phyloP scores from a whole-genome alignment of 495 filamentous ascomycete species.

The Neurospora tetraspora region DNA sequence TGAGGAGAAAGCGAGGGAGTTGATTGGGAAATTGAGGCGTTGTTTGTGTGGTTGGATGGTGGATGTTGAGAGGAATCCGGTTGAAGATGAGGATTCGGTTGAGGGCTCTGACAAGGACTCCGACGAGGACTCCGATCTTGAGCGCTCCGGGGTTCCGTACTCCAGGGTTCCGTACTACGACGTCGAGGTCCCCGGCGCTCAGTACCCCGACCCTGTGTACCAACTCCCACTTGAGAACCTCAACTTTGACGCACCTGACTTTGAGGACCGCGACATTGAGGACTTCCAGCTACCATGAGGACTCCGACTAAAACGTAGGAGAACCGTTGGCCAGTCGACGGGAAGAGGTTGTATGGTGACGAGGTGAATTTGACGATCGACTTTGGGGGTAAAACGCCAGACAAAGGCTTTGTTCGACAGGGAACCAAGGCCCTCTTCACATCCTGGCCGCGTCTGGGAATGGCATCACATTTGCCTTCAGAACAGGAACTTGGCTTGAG shows the following conservation, averaged over 20 bases:
- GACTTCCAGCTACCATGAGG: neutral
- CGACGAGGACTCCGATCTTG: neutral
- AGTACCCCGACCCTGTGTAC: neutral
- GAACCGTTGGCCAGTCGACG: neutral
- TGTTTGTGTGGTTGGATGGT: neutral
- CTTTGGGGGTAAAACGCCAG: neutral
- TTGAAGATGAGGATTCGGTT: neutral
- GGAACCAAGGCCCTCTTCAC: neutral
- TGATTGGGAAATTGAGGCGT: neutral
- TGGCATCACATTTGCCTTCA: neutral
- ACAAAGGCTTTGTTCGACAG: neutral
- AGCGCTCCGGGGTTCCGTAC: neutral
- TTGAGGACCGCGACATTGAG: neutral
- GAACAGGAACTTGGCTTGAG: neutral
- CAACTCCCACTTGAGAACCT: neutral
- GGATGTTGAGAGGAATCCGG: neutral
- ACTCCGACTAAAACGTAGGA: neutral
- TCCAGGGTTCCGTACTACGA: neutral
- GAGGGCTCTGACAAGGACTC: neutral
- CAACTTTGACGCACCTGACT: neutral
- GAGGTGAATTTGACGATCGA: neutral
- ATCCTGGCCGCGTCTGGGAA: neutral
- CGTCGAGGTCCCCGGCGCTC: neutral
- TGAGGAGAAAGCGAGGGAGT: neutral
- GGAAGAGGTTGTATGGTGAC: neutral